phyloP scores from a whole-genome alignment of 306 rosid genomes.

The Medicago lupulina region DNA sequence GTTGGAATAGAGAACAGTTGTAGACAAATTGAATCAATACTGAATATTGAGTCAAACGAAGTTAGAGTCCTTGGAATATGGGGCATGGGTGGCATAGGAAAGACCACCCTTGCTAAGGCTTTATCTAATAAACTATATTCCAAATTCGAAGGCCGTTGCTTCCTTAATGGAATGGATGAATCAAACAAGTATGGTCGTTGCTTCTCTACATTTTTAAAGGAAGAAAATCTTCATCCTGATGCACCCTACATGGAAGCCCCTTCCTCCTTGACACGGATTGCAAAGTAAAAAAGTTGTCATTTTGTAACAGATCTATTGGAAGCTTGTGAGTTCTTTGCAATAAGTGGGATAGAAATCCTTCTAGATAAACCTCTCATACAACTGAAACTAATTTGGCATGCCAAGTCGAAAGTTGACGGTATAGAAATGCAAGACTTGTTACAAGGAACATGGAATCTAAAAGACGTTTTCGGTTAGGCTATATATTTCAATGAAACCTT shows the following conservation, averaged over 20 bases:
- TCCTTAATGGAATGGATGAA: background rate
- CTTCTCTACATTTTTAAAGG: background rate
- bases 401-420: too few relatives aligned
- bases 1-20: background rate
- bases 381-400: background rate
- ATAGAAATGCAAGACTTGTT: constrained; percentile 31
- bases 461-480: too few relatives aligned
- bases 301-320: background rate
- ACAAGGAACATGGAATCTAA: too few relatives aligned
- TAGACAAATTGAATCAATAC: background rate
- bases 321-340: background rate
- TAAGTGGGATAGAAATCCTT: background rate
- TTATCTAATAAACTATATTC: background rate
- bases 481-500: too few relatives aligned
- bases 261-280: background rate
- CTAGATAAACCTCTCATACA: constrained; percentile 14
- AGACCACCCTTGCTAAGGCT: background rate
- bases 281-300: background rate
- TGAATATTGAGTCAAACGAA: background rate
- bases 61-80: constrained; percentile 38
- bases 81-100: constrained; percentile 41
- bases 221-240: background rate
- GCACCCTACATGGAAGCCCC: background rate
- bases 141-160: constrained; percentile 22
- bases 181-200: background rate